These are phyloP conservation scores for Lasiodiplodia sp. DNA, from an alignment of 2,329 filamentous ascomycete genomes.

Conservation along the genomic window DNA sequence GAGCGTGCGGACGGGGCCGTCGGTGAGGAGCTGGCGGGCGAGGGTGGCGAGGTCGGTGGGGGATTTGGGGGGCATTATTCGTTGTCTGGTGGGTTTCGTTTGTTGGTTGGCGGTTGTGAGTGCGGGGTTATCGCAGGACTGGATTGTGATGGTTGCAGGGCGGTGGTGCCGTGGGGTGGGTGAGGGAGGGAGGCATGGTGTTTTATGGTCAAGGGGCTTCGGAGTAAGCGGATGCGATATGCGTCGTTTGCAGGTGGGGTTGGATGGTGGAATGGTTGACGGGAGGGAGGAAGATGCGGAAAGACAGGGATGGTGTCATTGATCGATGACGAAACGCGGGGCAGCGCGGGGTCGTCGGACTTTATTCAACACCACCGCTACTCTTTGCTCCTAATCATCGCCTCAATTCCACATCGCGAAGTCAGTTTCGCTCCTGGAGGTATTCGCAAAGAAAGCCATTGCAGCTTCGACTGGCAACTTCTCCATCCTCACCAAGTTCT, in stretches of 20 bases:
- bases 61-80: conserved; percentile 50
- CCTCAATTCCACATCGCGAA: background rate
- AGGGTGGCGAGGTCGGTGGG: conserved; percentile 36
- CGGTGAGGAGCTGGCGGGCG: conserved; percentile 46
- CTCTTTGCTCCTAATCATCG: background rate
- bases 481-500: too few relatives aligned
- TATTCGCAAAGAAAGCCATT: too few relatives aligned
- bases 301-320: background rate
- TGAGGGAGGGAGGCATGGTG: background rate
- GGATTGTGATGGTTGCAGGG: too few relatives aligned
- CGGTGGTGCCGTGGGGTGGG: too few relatives aligned
- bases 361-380: background rate
- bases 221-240: background rate
- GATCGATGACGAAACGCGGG: conserved; percentile 3
- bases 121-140: background rate
- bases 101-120: background rate
- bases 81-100: too few relatives aligned
- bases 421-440: background rate
- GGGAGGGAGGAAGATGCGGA: background rate
- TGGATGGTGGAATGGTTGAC: background rate
- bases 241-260: background rate
- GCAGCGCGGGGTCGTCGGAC: background rate
- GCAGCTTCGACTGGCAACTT: too few relatives aligned
- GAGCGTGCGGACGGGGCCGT: conserved; percentile 35
- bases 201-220: background rate